These are phyloP conservation scores for Peronospora destructor DNA, from an alignment of 352 stramenopile species.

Conservation along the genomic window DNA sequence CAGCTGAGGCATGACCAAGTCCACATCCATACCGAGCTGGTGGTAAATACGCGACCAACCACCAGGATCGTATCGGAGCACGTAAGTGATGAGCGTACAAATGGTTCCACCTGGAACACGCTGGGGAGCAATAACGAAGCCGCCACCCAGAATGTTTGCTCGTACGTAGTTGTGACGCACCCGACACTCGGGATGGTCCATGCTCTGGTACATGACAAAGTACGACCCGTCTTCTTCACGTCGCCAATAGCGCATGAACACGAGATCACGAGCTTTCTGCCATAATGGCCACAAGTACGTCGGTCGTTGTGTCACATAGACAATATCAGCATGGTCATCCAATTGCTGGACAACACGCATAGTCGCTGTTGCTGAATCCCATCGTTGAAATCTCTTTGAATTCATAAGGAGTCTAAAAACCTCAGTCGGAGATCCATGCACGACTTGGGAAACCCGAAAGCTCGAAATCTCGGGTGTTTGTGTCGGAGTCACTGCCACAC, in stretches of 20 bases:
- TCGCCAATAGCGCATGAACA: conserved; percentile 86
- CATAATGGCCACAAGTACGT: conserved; percentile 81
- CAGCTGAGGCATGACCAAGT: conserved; percentile 81
- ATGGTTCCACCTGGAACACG: conserved; percentile 71
- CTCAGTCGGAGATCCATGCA: conserved; percentile 76
- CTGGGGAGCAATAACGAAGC: conserved; percentile 82
- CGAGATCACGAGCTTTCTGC: conserved; percentile 80
- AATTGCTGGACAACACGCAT: conserved; percentile 81
- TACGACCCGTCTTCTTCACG: conserved; percentile 85
- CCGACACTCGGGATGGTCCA: conserved; percentile 77
- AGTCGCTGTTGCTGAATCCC: conserved; percentile 71
- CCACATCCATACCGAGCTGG: conserved; percentile 85
- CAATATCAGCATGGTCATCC: conserved; percentile 85
- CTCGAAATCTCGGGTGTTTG: conserved; percentile 75
- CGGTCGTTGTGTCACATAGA: conserved; percentile 82
- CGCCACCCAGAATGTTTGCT: conserved; percentile 66
- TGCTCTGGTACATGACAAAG: conserved; percentile 89
- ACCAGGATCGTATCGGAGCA: conserved; percentile 71
- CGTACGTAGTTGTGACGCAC: conserved; percentile 85
- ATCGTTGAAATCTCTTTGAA: conserved; percentile 72
- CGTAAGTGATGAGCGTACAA: conserved; percentile 76
- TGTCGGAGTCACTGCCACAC: conserved; percentile 59
- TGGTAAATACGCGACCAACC: conserved; percentile 82
- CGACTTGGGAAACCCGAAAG: conserved; percentile 78
- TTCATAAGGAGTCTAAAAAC: conserved; percentile 85